A percentile compares a stretch with the other conserved stretches of the same genome.
These are phyloP conservation scores for Suillus brevipes DNA, from an alignment of 768 basidiomycete genomes.

Conservation along the genomic window DNA sequence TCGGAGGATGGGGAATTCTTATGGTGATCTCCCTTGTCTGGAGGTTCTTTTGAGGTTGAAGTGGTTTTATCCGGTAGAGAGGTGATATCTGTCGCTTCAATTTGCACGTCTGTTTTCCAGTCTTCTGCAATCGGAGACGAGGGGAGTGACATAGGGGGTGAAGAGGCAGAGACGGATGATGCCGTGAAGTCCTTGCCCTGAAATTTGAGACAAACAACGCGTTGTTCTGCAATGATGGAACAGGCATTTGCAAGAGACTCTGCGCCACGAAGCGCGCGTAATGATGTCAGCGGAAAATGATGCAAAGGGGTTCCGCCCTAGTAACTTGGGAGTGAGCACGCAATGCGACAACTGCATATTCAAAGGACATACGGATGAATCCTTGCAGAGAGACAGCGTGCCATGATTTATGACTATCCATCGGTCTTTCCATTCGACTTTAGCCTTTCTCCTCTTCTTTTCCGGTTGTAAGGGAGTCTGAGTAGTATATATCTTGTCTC, in stretches of 20 bases:
- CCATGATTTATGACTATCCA: conserved; percentile 66
- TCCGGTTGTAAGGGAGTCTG: conserved; percentile 14
- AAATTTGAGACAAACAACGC: conserved; percentile 46
- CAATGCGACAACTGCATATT: neutral
- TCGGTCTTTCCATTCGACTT: conserved; percentile 61
- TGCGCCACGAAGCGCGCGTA: conserved; percentile 45
- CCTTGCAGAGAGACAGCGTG: conserved; percentile 52
- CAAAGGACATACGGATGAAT: conserved; percentile 45
- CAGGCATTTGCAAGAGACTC: conserved; percentile 41
- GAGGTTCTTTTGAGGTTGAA: conserved; percentile 3
- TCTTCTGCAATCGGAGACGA: conserved; percentile 27
- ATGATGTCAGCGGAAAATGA: conserved; percentile 38
- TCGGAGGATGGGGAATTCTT: neutral
- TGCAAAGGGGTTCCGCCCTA: conserved; percentile 44
- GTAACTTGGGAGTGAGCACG: conserved; percentile 2
- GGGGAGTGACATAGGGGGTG: conserved; percentile 20
- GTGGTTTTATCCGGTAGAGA: neutral
- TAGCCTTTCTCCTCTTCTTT: conserved; percentile 32
- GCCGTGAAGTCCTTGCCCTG: conserved; percentile 8
- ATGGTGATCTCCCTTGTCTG: conserved; percentile 8
- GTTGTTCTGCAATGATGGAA: conserved; percentile 22
- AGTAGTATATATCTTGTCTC: conserved; percentile 10
- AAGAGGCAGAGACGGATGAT: conserved; percentile 12
- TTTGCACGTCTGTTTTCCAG: conserved; percentile 10
- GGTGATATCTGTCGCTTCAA: conserved; percentile 6